Evolutionary conservation across 352 stramenopile species (phyloP), one percentile per base, ranked within the genome.

Genomic region (Phytopythium sindhum): DNA sequence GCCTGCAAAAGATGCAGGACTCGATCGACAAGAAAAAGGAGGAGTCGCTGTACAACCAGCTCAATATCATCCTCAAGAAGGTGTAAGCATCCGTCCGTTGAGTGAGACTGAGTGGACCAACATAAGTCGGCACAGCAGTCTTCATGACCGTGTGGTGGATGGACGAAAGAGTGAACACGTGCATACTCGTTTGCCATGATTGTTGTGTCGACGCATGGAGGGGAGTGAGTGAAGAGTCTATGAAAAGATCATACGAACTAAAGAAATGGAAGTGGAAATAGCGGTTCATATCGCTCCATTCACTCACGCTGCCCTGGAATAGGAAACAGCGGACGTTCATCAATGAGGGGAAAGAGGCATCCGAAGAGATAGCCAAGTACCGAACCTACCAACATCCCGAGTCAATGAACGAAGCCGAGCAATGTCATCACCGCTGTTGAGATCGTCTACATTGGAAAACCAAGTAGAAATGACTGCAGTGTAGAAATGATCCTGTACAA

Each of bases 11-110:
- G 48, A 85, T 95, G 79, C 86, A 92, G 45, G 75, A 85, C 61
- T 74, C 78, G 47, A 89, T 93, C 62, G 84, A 90, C 75, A 86
- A 81, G 71, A 89, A 89, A 66, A 88, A 86, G 64, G 78, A 92
- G 51, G 81, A 92, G 66, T 92, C 84, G 68, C 75, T 92, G 15
- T 92, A 87, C 74, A 92, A 90, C 73, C 85, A 93, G 68, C 80
- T 95, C 26, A 92, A 83, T 71, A 93, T 95, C 61, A 90, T 93
- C 60, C 65, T 95, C 21, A 80, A 90, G 70, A 93, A 95, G 72
- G 83, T 80, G n/a, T 84, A 87, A 70, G 52, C 19, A 12, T 44
- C 11, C 15, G 14, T 14, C 21, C 14, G 54, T n/a, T 55, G 48
- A 35, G 7, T 55, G 42, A 24, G 17, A 12, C 11, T 45, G 39